Conservation (phyloP, 2,329 filamentous ascomycete genomes). For the Lasiodiplodia gonubiensis region DNA sequence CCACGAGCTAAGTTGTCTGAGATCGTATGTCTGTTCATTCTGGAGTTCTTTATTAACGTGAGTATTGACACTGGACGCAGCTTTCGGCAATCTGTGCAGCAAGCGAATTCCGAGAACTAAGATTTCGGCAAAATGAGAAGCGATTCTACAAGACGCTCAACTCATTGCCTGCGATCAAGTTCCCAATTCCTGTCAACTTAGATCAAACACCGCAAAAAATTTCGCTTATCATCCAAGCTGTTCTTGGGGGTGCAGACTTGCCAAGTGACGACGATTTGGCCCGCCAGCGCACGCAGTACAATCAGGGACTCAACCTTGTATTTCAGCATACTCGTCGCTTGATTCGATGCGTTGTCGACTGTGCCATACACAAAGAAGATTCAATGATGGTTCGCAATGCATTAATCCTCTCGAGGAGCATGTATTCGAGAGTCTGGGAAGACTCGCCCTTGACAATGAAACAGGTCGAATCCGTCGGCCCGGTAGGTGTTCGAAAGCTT, state of each 20-base stretch:
- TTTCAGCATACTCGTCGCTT: slow-evolving; percentile 73
- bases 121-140: slow-evolving; percentile 74
- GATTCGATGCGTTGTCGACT: slow-evolving; percentile 77
- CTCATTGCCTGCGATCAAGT: slow-evolving; percentile 69
- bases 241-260: slow-evolving; percentile 69
- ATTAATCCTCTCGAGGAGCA: slow-evolving; percentile 77
- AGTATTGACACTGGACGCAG: slow-evolving; percentile 48
- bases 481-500: slow-evolving; percentile 76
- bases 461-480: slow-evolving; percentile 80
- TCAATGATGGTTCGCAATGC: slow-evolving; percentile 70
- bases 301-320: slow-evolving; percentile 66
- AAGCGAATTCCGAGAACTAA: slow-evolving; percentile 73
- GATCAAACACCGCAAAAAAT: slow-evolving; percentile 73
- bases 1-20: slow-evolving; percentile 63
- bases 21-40: slow-evolving; percentile 62
- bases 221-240: slow-evolving; percentile 76
- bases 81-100: slow-evolving; percentile 70
- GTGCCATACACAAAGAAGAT: slow-evolving; percentile 67
- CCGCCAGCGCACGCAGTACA: slow-evolving; percentile 62
- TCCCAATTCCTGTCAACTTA: slow-evolving; percentile 71
- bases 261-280: slow-evolving; percentile 57
- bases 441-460: slow-evolving; percentile 79
- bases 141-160: slow-evolving; percentile 74
- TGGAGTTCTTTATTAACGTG: background rate
- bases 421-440: slow-evolving; percentile 82